Evolutionary conservation across 2,329 filamentous ascomycete genomes (phyloP).

Genomic region (Pseudogymnoascus sp.): DNA sequence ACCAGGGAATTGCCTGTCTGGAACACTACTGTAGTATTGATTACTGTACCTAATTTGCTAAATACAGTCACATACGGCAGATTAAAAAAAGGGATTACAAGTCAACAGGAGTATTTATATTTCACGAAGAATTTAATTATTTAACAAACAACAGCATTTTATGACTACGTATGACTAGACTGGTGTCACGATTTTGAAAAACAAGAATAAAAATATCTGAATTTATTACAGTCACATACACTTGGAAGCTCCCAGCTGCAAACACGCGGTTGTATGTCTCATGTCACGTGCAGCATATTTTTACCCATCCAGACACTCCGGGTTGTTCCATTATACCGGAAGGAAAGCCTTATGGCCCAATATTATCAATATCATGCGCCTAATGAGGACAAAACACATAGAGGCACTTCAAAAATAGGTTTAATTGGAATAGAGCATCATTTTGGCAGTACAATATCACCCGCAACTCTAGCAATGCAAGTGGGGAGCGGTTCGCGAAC

Average conservation of each 20-base stretch:
- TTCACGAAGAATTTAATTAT: neutral
- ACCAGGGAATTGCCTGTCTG: conserved; percentile 5
- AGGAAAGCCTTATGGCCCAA: neutral
- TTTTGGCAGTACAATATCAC: neutral
- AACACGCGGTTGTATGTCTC: neutral
- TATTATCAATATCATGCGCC: neutral
- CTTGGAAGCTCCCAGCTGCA: neutral
- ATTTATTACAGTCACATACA: neutral
- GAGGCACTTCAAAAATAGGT: neutral
- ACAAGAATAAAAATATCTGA: neutral
- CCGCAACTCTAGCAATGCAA: neutral
- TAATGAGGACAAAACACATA: neutral
- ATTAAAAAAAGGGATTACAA: neutral
- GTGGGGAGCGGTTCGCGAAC: neutral
- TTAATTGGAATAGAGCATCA: neutral
- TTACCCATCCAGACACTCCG: neutral
- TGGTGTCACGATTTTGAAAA: neutral
- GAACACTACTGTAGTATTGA: neutral
- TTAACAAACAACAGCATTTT: neutral
- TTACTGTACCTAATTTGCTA: neutral
- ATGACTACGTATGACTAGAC: neutral
- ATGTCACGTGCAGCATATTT: conserved; percentile 1
- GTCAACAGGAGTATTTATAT: neutral
- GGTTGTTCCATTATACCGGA: neutral
- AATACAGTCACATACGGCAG: neutral